Evolutionary conservation across 805 yeast genomes (phyloP), one percentile per base, ranked within the genome.

Genomic region (Ogataea zsoltii): DNA sequence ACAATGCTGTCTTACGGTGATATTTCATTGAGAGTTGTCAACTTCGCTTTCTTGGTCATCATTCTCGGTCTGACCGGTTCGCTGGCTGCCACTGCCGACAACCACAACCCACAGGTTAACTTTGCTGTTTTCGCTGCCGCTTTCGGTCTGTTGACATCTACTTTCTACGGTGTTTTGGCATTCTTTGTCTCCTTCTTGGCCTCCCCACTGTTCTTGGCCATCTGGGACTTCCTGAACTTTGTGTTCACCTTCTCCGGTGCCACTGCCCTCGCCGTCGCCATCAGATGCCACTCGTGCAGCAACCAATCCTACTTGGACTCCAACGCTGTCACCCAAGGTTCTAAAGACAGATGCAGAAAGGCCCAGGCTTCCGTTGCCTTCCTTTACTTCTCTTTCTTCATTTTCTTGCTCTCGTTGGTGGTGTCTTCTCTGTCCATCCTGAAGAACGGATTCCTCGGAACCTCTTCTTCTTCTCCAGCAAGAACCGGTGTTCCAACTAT

Each of bases 231-330:
- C 73, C 75, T 94, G 70, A 90, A 90, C 79, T 71, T 82, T 58
- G 86, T 91, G 58, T 94, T 94, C 83, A 83, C 96, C 46, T 88
- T 94, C 68, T 82, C 98, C 40, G 98, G 88, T 55, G 98, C 91
- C 61, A 82, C 96, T 48, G 96, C 96, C 42, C 75, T 94, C 64
- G 98, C 98, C 43, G 96, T 88, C 49, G 95, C 83, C 61, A 82
- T 87, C 64, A 82, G 91, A 70, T 77, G 76, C 54, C 97, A 90
- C 77, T 85, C 96, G 33, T 92, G 99, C 77, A 49, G 74, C 57
- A 85, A 89, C 81, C 55, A 72, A 51, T 48, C 33, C 45, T 90
- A 88, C 76, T 49, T 90, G 55, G 74, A 80, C 57, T 39, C 58
- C 54, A 92, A 92, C 79, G 68, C 68, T 50, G 77, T 88, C 58